Evolutionary conservation across 176 grass and related monocot genomes (phyloP).

Genomic region (maize (Zea mays)): DNA sequence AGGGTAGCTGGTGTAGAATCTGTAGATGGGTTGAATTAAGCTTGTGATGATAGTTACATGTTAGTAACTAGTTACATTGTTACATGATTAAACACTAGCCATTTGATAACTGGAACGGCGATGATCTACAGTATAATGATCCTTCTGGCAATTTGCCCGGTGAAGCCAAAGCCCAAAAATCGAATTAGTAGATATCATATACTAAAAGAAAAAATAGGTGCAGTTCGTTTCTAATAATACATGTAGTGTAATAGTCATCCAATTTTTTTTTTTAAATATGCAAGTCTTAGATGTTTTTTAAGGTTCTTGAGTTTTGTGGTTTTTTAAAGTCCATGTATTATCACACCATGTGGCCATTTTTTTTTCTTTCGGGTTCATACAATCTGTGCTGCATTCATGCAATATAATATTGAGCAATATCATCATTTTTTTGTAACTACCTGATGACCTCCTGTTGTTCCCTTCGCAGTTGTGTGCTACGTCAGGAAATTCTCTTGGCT

Average conservation of each 20-base stretch:
- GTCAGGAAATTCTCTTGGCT: slow-evolving; percentile 78
- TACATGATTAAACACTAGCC: slow-evolving; percentile 14
- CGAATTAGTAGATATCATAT: background rate
- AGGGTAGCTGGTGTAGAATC: background rate
- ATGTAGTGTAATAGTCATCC: background rate
- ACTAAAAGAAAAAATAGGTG: too few species aligned
- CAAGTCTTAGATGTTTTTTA: background rate
- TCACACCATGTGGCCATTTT: background rate
- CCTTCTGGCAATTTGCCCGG: background rate
- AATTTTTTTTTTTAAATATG: background rate
- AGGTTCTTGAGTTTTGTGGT: background rate
- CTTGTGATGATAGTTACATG: background rate
- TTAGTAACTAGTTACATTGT: background rate
- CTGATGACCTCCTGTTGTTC: background rate
- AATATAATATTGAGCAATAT: background rate
- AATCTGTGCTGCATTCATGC: background rate
- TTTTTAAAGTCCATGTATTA: background rate
- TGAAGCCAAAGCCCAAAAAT: background rate
- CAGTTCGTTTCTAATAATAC: background rate
- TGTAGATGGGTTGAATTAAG: slow-evolving; percentile 5
- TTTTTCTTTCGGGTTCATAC: background rate
- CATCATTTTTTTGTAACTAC: background rate
- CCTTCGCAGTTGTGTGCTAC: slow-evolving; percentile 63
- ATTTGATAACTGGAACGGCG: background rate
- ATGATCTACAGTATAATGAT: background rate